These are phyloP conservation scores for Alternaria sp. DNA, from an alignment of 2,329 filamentous ascomycete species.

Conservation along the genomic window DNA sequence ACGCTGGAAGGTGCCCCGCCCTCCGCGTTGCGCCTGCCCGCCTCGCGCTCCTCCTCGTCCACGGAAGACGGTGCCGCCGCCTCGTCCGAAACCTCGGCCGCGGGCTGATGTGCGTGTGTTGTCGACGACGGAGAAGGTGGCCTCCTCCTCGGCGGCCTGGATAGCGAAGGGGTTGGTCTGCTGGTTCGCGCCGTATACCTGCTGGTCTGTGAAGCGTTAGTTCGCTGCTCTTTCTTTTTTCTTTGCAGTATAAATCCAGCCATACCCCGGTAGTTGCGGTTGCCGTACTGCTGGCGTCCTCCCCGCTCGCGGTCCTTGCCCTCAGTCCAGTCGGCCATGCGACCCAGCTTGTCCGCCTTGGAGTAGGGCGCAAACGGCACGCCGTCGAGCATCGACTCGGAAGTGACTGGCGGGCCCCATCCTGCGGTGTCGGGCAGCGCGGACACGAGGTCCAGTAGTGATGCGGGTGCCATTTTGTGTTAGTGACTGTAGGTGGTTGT, in stretches of 20 bases:
- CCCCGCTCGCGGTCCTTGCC: slow-evolving; percentile 81
- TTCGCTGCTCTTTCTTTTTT: neutral
- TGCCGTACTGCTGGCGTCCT: slow-evolving; percentile 82
- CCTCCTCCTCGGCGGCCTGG: slow-evolving; percentile 92
- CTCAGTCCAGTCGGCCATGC: slow-evolving; percentile 99
- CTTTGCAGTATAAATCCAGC: neutral
- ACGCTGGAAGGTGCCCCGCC: slow-evolving; percentile 76
- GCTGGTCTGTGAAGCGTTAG: slow-evolving; percentile 73
- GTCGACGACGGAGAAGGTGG: slow-evolving; percentile 96
- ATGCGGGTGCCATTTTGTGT: slow-evolving; percentile 56
- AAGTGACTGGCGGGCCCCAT: slow-evolving; percentile 86
- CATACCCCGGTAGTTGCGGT: slow-evolving; percentile 88
- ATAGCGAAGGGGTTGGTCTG: slow-evolving; percentile 82
- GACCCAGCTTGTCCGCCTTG: slow-evolving; percentile 97
- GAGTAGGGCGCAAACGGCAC: slow-evolving; percentile 98
- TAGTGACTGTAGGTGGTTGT: slow-evolving; percentile 17
- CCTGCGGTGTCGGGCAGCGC: slow-evolving; percentile 55
- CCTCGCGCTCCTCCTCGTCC: slow-evolving; percentile 77
- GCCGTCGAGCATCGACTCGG: slow-evolving; percentile 88
- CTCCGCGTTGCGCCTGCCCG: slow-evolving; percentile 75
- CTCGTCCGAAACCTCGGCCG: slow-evolving; percentile 80
- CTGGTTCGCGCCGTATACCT: slow-evolving; percentile 92
- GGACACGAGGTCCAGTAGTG: slow-evolving; percentile 58
- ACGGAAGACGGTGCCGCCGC: slow-evolving; percentile 88
- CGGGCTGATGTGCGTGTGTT: slow-evolving; percentile 88